A percentile compares a stretch with the other conserved stretches of the same genome.
phyloP scores from a whole-genome alignment of 73 alveolate species.

The Tetrahymena malaccensis region DNA sequence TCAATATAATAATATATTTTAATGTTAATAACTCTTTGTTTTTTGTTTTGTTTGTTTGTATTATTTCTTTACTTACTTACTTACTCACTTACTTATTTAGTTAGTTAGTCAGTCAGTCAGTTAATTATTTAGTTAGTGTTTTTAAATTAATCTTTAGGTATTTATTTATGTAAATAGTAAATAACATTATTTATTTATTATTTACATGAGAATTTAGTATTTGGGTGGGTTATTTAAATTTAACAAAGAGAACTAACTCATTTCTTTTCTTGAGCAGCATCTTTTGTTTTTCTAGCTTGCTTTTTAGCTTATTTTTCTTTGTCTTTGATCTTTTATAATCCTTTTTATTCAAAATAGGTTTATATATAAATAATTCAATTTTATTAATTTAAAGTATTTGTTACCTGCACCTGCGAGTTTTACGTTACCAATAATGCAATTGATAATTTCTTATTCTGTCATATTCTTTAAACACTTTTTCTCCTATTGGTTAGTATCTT shows the following conservation, averaged over 20 bases:
- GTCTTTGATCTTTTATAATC: neutral
- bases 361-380: neutral
- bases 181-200: neutral
- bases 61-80: too few species aligned
- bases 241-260: neutral
- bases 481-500: conserved; percentile 10
- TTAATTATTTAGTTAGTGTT: neutral
- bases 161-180: neutral
- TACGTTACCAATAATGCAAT: conserved; percentile 13
- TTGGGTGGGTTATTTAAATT: neutral
- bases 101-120: too few species aligned
- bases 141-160: neutral
- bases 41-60: neutral
- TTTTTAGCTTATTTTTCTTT: neutral
- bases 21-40: neutral
- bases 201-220: neutral
- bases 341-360: neutral
- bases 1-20: too few species aligned
- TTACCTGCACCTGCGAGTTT: conserved; percentile 37
- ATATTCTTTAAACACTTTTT: conserved; percentile 11
- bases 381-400: neutral
- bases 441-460: conserved; percentile 22
- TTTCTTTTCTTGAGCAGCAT: neutral
- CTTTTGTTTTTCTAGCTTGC: neutral
- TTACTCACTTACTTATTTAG: too few species aligned